Evolutionary conservation across 352 stramenopile species (phyloP).

Genomic region (Saprolegnia parasitica): DNA sequence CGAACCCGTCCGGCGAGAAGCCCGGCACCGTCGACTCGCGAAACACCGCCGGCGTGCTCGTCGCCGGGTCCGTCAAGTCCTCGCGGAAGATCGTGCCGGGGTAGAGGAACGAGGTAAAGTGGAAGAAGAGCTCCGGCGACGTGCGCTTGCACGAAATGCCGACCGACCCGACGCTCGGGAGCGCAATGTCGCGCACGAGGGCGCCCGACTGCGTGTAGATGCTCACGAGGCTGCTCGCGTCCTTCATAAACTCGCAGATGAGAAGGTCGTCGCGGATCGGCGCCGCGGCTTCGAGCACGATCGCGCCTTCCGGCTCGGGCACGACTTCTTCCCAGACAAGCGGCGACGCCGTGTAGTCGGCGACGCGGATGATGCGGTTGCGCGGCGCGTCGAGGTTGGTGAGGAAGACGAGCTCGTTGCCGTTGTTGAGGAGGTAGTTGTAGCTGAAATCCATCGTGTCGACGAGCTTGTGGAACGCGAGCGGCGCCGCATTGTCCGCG

Average conservation of each 20-base stretch:
- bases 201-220: slow-evolving; percentile 69
- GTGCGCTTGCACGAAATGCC: slow-evolving; percentile 61
- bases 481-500: slow-evolving; percentile 31
- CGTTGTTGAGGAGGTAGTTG: slow-evolving; percentile 85
- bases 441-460: slow-evolving; percentile 83
- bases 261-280: slow-evolving; percentile 61
- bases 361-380: slow-evolving; percentile 57
- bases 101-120: slow-evolving; percentile 85
- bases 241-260: slow-evolving; percentile 74
- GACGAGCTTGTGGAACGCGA: slow-evolving; percentile 72
- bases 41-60: slow-evolving; percentile 48
- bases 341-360: slow-evolving; percentile 32
- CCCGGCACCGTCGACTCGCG: slow-evolving; percentile 76
- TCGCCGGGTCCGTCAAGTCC: slow-evolving; percentile 39
- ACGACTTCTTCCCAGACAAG: slow-evolving; percentile 76
- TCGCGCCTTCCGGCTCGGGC: slow-evolving; percentile 58
- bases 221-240: slow-evolving; percentile 74
- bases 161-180: slow-evolving; percentile 66
- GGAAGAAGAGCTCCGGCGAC: slow-evolving; percentile 83
- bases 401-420: slow-evolving; percentile 81
- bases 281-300: slow-evolving; percentile 72
- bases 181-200: slow-evolving; percentile 67
- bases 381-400: slow-evolving; percentile 79
- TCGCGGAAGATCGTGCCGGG: slow-evolving; percentile 74
- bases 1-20: slow-evolving; percentile 73